These are phyloP conservation scores for Hygrophorus russula DNA, from an alignment of 768 basidiomycete genomes.

Conservation along the genomic window DNA sequence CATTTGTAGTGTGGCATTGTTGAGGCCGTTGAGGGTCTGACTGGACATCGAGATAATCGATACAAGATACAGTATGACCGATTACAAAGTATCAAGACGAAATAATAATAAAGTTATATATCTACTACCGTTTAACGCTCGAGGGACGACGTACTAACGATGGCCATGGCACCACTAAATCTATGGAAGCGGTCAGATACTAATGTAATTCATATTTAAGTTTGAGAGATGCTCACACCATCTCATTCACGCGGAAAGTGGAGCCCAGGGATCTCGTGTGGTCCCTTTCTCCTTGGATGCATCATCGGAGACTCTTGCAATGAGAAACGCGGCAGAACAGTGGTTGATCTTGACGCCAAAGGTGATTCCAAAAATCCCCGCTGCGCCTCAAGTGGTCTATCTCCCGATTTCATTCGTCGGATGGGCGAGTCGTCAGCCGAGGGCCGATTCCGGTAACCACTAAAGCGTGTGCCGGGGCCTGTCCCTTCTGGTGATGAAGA, in stretches of 20 bases:
- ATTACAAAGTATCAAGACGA: not conserved
- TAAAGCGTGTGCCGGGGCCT: constrained; percentile 12
- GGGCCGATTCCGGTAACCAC: constrained; percentile 15
- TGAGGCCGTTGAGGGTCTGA: no score
- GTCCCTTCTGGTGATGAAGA: constrained; percentile 21
- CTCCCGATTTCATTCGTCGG: constrained; percentile 26
- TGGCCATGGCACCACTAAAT: no score
- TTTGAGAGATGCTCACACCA: no score
- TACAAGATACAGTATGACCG: no score
- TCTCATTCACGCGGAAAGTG: no score
- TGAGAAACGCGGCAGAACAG: constrained; percentile 11
- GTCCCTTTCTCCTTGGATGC: not conserved
- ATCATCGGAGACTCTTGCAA: constrained; percentile 17
- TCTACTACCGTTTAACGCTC: no score
- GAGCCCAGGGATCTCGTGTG: no score
- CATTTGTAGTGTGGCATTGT: no score
- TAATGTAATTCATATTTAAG: no score
- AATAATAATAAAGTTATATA: not conserved
- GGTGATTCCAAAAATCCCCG: constrained; percentile 23
- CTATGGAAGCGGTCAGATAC: no score
- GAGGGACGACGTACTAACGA: not conserved
- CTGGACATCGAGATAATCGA: no score
- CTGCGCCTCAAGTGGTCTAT: constrained; percentile 13
- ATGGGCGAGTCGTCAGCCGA: constrained; percentile 45
- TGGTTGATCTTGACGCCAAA: constrained; percentile 14